Percentiles rank a stretch among this genome's conserved stretches.
phyloP scores from a whole-genome alignment of 805 yeast genomes.

The Lipomyces yamadae region DNA sequence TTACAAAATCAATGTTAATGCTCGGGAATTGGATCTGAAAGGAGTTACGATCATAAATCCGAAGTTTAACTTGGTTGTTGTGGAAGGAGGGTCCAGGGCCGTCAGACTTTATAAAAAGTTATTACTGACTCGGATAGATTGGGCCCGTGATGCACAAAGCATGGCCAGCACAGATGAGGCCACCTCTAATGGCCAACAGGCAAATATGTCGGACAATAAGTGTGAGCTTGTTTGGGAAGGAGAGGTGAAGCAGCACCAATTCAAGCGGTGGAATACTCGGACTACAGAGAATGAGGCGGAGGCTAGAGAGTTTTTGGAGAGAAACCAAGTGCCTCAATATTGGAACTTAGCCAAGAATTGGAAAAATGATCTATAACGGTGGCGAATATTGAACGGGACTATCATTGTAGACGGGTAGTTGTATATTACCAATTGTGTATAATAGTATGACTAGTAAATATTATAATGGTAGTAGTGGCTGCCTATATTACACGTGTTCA shows the following conservation, averaged over 20 bases:
- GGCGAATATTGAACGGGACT: neutral
- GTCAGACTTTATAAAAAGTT: slow-evolving; percentile 67
- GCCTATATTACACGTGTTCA: neutral
- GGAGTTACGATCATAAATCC: slow-evolving; percentile 56
- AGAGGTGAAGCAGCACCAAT: slow-evolving; percentile 36
- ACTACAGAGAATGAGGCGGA: slow-evolving; percentile 32
- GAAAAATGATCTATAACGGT: slow-evolving; percentile 7
- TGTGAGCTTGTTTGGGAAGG: slow-evolving; percentile 42
- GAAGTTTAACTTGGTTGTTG: slow-evolving; percentile 62
- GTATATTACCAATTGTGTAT: neutral
- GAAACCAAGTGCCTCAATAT: slow-evolving; percentile 26
- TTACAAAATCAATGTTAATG: slow-evolving; percentile 78
- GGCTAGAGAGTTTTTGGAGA: slow-evolving; percentile 31
- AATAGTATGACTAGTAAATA: neutral
- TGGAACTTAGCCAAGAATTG: slow-evolving; percentile 38
- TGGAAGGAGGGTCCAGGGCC: slow-evolving; percentile 73
- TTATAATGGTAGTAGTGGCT: neutral
- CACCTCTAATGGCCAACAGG: neutral
- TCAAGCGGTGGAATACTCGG: slow-evolving; percentile 31
- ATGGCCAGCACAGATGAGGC: slow-evolving; percentile 22
- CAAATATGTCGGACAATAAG: slow-evolving; percentile 20
- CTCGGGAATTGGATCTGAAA: slow-evolving; percentile 66
- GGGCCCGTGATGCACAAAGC: slow-evolving; percentile 56
- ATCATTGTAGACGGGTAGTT: neutral
- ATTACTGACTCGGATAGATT: slow-evolving; percentile 64